These are phyloP conservation scores for Aspergillus awamori DNA, from an alignment of 2,329 filamentous ascomycete species.

Conservation along the genomic window DNA sequence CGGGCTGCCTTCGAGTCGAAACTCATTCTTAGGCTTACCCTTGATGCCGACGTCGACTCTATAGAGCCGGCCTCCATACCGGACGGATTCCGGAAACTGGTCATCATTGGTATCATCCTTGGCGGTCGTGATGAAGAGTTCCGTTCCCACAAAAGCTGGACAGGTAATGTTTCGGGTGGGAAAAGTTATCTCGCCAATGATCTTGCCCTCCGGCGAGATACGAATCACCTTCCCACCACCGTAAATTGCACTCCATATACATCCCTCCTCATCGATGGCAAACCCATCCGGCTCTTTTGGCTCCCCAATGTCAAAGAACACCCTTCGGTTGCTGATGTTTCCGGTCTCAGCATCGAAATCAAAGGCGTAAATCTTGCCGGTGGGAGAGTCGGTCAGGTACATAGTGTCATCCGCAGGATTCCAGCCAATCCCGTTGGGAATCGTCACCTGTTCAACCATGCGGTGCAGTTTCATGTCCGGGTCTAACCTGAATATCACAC, in stretches of 20 bases:
- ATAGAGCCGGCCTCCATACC: constrained; percentile 72
- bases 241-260: constrained; percentile 86
- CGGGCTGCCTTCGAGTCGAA: constrained; percentile 52
- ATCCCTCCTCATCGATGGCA: constrained; percentile 79
- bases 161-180: constrained; percentile 82
- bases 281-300: constrained; percentile 77
- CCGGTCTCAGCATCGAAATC: constrained; percentile 71
- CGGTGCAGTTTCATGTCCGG: constrained; percentile 61
- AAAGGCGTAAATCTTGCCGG: constrained; percentile 70
- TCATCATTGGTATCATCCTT: constrained; percentile 67
- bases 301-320: constrained; percentile 71
- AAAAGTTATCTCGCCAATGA: constrained; percentile 74
- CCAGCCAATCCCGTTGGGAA: constrained; percentile 86
- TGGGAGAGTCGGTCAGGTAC: constrained; percentile 81
- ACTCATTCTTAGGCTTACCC: constrained; percentile 66
- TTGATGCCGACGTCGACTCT: constrained; percentile 73
- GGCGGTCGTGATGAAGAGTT: constrained; percentile 79
- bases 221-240: constrained; percentile 75
- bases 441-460: constrained; percentile 67
- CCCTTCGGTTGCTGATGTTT: constrained; percentile 66
- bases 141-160: constrained; percentile 73
- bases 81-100: constrained; percentile 60
- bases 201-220: constrained; percentile 68
- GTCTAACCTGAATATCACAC: constrained; percentile 73
- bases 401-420: constrained; percentile 71